Conservation (phyloP, 352 stramenopile species). For the Pythium rishiriense region DNA sequence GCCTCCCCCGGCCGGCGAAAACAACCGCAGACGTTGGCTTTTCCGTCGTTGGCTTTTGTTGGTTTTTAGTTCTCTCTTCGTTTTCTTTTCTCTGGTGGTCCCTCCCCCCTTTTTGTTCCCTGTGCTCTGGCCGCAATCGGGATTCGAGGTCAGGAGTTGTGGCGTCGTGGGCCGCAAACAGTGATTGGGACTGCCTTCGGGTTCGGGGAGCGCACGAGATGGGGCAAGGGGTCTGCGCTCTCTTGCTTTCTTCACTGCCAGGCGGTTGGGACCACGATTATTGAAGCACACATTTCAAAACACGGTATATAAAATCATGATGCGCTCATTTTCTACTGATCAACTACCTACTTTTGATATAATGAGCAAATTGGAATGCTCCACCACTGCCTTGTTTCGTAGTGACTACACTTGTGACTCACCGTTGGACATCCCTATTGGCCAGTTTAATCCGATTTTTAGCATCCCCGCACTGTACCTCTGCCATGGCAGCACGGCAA, state of each 20-base stretch:
- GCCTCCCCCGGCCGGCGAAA: too few relatives aligned
- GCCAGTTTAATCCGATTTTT: constrained; percentile 10
- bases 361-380: background rate
- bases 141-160: background rate
- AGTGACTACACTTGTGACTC: background rate
- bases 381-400: constrained; percentile 6
- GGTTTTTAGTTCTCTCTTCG: background rate
- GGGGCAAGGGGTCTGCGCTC: constrained; percentile 21
- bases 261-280: background rate
- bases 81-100: constrained; percentile 9
- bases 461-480: constrained; percentile 7
- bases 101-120: background rate
- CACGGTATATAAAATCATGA: background rate
- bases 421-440: background rate
- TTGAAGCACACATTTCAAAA: constrained; percentile 2
- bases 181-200: constrained; percentile 20
- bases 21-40: too few relatives aligned
- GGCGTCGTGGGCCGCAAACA: background rate
- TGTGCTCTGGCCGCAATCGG: constrained; percentile 6
- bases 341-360: background rate
- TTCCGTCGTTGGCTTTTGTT: too few relatives aligned
- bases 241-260: constrained; percentile 11
- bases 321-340: background rate
- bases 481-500: background rate
- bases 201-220: constrained; percentile 17